Percentiles rank a stretch among this genome's conserved stretches.
Evolutionary conservation across 2,329 filamentous ascomycete species (phyloP).

Genomic region (Pseudocercospora macadamiae): DNA sequence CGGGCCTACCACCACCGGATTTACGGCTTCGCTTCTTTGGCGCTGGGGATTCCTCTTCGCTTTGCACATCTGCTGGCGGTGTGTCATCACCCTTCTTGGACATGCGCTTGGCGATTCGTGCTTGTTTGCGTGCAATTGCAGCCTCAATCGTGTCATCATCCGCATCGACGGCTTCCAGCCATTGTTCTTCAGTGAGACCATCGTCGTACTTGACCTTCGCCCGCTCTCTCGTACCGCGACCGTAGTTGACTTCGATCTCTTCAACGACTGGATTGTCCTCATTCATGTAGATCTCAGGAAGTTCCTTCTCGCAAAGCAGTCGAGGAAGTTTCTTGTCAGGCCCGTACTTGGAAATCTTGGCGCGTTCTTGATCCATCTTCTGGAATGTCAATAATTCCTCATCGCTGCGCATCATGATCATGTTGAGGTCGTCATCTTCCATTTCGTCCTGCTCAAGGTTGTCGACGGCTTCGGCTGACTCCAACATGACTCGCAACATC

Average conservation of each 20-base stretch:
- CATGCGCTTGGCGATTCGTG: slow-evolving; percentile 77
- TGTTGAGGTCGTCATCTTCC: slow-evolving; percentile 96
- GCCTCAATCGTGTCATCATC: slow-evolving; percentile 94
- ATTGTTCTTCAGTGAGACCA: slow-evolving; percentile 96
- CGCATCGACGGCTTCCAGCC: slow-evolving; percentile 96
- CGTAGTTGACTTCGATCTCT: slow-evolving; percentile 75
- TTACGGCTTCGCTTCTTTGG: slow-evolving; percentile 83
- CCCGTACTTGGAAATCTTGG: slow-evolving; percentile 70
- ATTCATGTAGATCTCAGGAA: slow-evolving; percentile 90
- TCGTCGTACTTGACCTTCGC: slow-evolving; percentile 96
- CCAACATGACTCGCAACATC: slow-evolving; percentile 89
- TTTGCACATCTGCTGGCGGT: slow-evolving; percentile 76
- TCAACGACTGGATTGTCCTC: slow-evolving; percentile 82
- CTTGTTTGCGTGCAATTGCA: slow-evolving; percentile 86
- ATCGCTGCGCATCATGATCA: slow-evolving; percentile 88
- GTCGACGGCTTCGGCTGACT: slow-evolving; percentile 71
- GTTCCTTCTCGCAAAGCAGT: slow-evolving; percentile 81
- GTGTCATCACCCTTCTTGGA: slow-evolving; percentile 77
- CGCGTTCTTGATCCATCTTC: slow-evolving; percentile 76
- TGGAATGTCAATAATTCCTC: slow-evolving; percentile 79
- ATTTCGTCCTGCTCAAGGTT: slow-evolving; percentile 90
- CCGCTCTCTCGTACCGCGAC: slow-evolving; percentile 91
- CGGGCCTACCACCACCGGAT: slow-evolving; percentile 58
- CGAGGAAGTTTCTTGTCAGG: slow-evolving; percentile 70
- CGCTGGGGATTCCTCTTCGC: slow-evolving; percentile 69